A percentile compares a stretch with the other conserved stretches of the same genome.
These are phyloP conservation scores for Aspergillus caelatus DNA, from an alignment of 2,329 filamentous ascomycete genomes.

Conservation along the genomic window DNA sequence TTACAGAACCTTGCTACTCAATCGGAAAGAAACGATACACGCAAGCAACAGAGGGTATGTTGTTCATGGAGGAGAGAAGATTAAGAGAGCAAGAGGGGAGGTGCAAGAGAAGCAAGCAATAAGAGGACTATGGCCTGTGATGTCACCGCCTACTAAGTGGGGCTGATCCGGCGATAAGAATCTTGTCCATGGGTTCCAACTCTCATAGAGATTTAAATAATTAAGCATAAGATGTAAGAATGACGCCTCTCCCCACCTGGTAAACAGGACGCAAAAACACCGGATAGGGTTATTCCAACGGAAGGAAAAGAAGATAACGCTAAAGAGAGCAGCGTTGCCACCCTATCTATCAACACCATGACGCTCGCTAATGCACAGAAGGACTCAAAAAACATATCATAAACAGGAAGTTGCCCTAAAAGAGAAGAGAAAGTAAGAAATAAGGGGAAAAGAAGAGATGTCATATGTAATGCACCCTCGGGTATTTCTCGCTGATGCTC, in stretches of 20 bases:
- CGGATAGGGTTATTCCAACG: neutral
- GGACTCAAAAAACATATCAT: conserved; percentile 14
- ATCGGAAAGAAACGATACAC: neutral
- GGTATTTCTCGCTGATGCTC: conserved; percentile 33
- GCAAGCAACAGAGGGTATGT: neutral
- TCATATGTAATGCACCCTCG: conserved; percentile 25
- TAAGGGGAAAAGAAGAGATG: conserved; percentile 12
- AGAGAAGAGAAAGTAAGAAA: conserved; percentile 13
- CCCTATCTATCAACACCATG: conserved; percentile 30
- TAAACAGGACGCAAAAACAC: neutral
- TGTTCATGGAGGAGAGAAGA: neutral
- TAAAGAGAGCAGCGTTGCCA: conserved; percentile 14
- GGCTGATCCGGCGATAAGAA: conserved; percentile 19
- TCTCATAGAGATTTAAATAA: conserved; percentile 7
- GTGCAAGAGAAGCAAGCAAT: conserved; percentile 5
- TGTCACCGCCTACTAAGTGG: conserved; percentile 38
- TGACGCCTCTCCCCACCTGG: conserved; percentile 9
- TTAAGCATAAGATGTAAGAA: conserved; percentile 3
- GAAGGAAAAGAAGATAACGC: conserved; percentile 13
- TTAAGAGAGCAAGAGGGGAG: neutral
- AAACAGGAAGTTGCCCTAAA: conserved; percentile 11
- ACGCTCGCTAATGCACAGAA: conserved; percentile 38
- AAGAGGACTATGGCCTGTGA: conserved; percentile 26
- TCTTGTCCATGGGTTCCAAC: neutral
- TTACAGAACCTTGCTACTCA: neutral